phyloP scores from a whole-genome alignment of 23 red algal species.

The Pyropia yezoensis region DNA sequence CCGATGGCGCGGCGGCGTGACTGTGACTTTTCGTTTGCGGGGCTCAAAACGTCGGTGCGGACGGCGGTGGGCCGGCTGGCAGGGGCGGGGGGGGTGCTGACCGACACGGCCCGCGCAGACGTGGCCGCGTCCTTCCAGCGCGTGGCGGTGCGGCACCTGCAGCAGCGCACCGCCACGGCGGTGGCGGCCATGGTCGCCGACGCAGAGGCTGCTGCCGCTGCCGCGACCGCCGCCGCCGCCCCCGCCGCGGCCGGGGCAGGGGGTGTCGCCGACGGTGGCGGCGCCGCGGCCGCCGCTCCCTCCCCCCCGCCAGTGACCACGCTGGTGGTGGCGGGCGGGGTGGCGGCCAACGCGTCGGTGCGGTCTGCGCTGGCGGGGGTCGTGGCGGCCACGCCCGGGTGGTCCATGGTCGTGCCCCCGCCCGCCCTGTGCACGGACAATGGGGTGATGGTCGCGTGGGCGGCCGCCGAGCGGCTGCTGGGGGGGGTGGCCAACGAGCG shows the following conservation, averaged over 20 bases:
- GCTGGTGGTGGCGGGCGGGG: conserved; percentile 80
- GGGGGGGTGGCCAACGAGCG: conserved; percentile 50
- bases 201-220: too few relatives aligned
- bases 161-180: conserved; percentile 51
- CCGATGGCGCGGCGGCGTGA: conserved; percentile 62
- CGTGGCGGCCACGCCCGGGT: conserved; percentile 27
- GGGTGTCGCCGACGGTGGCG: too few relatives aligned
- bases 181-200: conserved; percentile 35
- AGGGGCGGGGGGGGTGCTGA: conserved; percentile 25
- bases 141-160: conserved; percentile 73
- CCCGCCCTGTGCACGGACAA: conserved; percentile 85
- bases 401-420: conserved; percentile 46
- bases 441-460: conserved; percentile 97
- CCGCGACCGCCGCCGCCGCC: too few relatives aligned
- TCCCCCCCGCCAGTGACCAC: conserved; percentile 13
- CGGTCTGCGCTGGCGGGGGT: conserved; percentile 40
- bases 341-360: conserved; percentile 73
- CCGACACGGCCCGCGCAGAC: conserved; percentile 18
- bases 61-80: conserved; percentile 55
- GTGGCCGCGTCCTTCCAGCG: conserved; percentile 89
- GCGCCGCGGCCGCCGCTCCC: too few relatives aligned
- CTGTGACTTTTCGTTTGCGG: conserved; percentile 96
- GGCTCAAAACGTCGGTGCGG: conserved; percentile 84
- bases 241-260: too few relatives aligned
- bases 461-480: conserved; percentile 68